Percentiles rank a stretch among this genome's conserved stretches.
phyloP scores from a whole-genome alignment of 257 asterid species.

The Solanum arcanum region DNA sequence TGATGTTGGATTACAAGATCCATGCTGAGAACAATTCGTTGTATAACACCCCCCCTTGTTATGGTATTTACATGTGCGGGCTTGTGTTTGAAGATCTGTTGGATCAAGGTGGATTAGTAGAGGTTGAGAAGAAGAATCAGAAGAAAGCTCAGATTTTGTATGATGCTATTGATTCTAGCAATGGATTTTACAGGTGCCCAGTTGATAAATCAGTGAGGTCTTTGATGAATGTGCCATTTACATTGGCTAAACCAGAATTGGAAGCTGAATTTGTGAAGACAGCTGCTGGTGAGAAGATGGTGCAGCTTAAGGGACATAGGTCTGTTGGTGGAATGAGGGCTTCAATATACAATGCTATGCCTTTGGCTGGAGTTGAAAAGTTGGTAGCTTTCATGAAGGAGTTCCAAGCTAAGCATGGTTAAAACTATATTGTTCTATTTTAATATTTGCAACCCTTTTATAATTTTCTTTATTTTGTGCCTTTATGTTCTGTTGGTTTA shows the following conservation, averaged over 20 bases:
- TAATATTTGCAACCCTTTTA: background rate
- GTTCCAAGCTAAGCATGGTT: conserved; percentile 79
- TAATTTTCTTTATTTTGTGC: background rate
- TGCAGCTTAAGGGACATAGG: conserved; percentile 93
- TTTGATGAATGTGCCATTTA: conserved; percentile 87
- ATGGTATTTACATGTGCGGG: conserved; percentile 87
- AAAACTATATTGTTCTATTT: background rate
- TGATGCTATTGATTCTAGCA: conserved; percentile 72
- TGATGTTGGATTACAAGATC: conserved; percentile 87
- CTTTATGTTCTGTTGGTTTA: background rate
- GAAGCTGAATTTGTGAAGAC: conserved; percentile 84
- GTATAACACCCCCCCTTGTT: conserved; percentile 94
- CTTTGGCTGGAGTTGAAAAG: conserved; percentile 81
- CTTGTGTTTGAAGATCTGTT: conserved; percentile 80
- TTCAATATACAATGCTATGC: conserved; percentile 96
- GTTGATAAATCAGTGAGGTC: conserved; percentile 86
- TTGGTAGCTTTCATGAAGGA: conserved; percentile 92
- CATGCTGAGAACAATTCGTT: conserved; percentile 78
- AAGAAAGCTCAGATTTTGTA: conserved; percentile 55
- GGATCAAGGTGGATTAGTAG: conserved; percentile 77
- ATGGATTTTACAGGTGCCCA: conserved; percentile 74
- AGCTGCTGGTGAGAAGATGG: conserved; percentile 92
- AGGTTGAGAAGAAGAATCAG: conserved; percentile 75
- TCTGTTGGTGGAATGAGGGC: conserved; percentile 99
- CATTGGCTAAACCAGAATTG: conserved; percentile 66